A percentile compares a stretch with the other conserved stretches of the same genome.
Conservation (phyloP, 345 rosid genomes). For the Populus tremula region DNA sequence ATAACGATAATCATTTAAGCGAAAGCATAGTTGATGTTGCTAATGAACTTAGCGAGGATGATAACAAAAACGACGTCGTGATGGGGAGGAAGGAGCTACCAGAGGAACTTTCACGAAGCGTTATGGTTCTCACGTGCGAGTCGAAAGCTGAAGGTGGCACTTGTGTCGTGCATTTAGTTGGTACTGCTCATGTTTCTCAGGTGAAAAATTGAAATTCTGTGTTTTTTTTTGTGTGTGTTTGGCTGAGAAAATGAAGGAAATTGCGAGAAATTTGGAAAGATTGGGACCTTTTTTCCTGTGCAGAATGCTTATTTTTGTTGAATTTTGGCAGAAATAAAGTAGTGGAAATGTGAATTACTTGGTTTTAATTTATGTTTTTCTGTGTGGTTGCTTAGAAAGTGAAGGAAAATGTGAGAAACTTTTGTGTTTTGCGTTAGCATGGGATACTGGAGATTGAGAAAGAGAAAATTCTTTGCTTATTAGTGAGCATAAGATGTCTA, state of each 20-base stretch:
- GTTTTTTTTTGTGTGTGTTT: background rate
- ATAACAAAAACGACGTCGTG: background rate
- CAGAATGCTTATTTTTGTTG: background rate
- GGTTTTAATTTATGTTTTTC: background rate
- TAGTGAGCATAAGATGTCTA: background rate
- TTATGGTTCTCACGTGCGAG: conserved; percentile 69
- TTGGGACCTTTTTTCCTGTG: background rate
- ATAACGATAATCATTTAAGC: conserved; percentile 44
- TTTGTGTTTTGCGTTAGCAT: background rate
- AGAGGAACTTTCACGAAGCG: conserved; percentile 65
- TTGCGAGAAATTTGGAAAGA: background rate
- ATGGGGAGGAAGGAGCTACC: conserved; percentile 40
- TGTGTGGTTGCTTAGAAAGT: background rate
- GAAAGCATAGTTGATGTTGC: conserved; percentile 75
- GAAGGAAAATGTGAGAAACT: background rate
- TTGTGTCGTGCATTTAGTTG: conserved; percentile 83
- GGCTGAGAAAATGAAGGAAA: background rate
- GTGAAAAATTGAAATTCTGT: conserved; percentile 28
- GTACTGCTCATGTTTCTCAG: conserved; percentile 94
- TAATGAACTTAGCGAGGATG: conserved; percentile 34
- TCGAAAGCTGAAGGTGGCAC: conserved; percentile 63
- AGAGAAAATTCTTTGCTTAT: background rate
- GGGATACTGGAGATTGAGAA: background rate
- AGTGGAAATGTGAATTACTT: background rate
- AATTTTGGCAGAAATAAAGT: background rate